Base-by-base conservation (phyloP, 78 protist species). In the Protostelium mycophagum region DNA sequence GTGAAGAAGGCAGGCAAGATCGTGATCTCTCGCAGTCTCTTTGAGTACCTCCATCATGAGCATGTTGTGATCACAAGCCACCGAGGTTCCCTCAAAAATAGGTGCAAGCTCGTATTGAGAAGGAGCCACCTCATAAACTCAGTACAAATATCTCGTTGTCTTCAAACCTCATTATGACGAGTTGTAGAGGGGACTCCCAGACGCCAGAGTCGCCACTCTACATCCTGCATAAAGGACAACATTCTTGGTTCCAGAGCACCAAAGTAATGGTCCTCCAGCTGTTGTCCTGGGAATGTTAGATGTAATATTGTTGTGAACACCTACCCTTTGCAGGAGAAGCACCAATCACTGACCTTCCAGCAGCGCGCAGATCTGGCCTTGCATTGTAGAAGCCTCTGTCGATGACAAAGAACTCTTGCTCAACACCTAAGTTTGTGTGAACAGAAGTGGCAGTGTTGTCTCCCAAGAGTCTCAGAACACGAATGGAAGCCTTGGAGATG, bases 81-180 rank as follows among this genome's bases (percentile, higher is more conserved):
- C 63, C 84, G 90, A 90, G 25, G 92, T 94, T 37, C 89, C 34
- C 35, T 92, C 97, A 92, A 94, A 97, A 85, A 91, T 88, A 83
- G 99, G 98, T 1, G 98, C 98, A 36, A 95, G 87, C 88, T 98
- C 99, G 94, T 96, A 93, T 95, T 98, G 99, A 85, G 94, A 94
- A 84, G 99, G 99, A 23, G 99, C 99, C 5, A 97, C 99, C n/a
- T n/a, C n/a, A n/a, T n/a, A n/a, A n/a, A n/a, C n/a, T n/a, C n/a
- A n/a, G n/a, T n/a, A n/a, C n/a, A n/a, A n/a, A n/a, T n/a, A n/a
- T n/a, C n/a, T n/a, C n/a, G n/a, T n/a, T n/a, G n/a, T n/a, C n/a
- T n/a, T n/a, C n/a, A n/a, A n/a, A n/a, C n/a, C 88, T 98, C 99
- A 88, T 96, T 90, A 93, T 98, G 99, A 73, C 96, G 89, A 1